Percentiles rank a stretch among this genome's conserved stretches.
These are phyloP conservation scores for Aspergillus asperescens DNA, from an alignment of 495 filamentous ascomycete genomes.

Conservation along the genomic window DNA sequence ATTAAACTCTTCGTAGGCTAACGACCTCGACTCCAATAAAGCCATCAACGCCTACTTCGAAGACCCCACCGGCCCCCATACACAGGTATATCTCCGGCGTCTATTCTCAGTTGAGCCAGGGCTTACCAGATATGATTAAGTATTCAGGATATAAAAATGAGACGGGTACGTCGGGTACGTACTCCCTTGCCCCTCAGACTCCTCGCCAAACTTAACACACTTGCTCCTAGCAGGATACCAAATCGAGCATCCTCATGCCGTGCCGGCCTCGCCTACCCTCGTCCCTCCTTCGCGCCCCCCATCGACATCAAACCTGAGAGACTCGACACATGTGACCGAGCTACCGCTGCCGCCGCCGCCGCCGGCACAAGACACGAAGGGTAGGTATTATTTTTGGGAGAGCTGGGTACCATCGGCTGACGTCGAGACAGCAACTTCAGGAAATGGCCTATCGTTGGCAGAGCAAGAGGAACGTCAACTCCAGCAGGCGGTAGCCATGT, in stretches of 20 bases:
- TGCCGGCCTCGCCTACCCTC: constrained; percentile 34
- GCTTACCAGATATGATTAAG: constrained; percentile 18
- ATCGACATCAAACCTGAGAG: constrained; percentile 52
- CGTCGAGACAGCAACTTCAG: constrained; percentile 32
- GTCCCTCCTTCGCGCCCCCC: constrained; percentile 62
- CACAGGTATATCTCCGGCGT: constrained; percentile 23
- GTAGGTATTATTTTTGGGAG: constrained; percentile 12
- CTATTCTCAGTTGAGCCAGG: not conserved
- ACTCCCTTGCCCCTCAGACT: not conserved
- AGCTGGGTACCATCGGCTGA: not conserved
- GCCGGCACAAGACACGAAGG: constrained; percentile 18
- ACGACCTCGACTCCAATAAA: constrained; percentile 44
- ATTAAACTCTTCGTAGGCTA: constrained; percentile 30
- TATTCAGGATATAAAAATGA: constrained; percentile 24
- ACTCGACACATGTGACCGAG: not conserved
- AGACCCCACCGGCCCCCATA: constrained; percentile 38
- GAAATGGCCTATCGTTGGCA: constrained; percentile 40
- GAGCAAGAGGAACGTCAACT: constrained; percentile 56
- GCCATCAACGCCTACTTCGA: constrained; percentile 52
- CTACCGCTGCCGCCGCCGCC: constrained; percentile 3
- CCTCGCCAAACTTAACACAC: constrained; percentile 4
- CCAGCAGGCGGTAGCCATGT: constrained; percentile 54
- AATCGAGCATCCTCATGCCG: constrained; percentile 50
- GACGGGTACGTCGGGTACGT: constrained; percentile 20
- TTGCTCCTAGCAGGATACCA: constrained; percentile 45